Conservation (phyloP, 1,284 basidiomycete species). For the Puccinia triticina region DNA sequence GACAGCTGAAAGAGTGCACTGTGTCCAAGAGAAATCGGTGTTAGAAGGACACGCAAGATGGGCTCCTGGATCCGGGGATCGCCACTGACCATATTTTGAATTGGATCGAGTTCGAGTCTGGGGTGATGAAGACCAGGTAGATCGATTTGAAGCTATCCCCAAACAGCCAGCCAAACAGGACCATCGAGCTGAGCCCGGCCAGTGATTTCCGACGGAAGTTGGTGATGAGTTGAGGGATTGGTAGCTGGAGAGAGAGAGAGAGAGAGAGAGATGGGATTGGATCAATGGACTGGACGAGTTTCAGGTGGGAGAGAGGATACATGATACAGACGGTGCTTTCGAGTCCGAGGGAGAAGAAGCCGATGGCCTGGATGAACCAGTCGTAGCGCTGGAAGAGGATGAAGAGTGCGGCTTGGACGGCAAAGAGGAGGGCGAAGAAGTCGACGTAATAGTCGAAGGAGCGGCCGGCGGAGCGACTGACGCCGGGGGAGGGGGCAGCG, state of each 20-base stretch:
- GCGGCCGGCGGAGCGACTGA: not conserved
- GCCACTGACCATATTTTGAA: constrained; percentile 63
- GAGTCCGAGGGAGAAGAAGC: constrained; percentile 64
- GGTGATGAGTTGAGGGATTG: constrained; percentile 64
- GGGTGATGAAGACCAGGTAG: constrained; percentile 61
- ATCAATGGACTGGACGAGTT: not conserved
- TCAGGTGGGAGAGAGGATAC: not conserved
- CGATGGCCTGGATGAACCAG: constrained; percentile 60
- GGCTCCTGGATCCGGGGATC: too few species aligned
- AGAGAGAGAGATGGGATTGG: not conserved
- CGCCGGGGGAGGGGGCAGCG: not conserved
- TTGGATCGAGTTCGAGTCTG: constrained; percentile 62
- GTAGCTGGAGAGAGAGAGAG: constrained; percentile 57
- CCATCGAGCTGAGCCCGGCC: constrained; percentile 63
- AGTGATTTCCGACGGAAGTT: constrained; percentile 63
- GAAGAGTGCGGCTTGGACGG: constrained; percentile 60
- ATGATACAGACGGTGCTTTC: constrained; percentile 61
- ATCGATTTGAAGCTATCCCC: constrained; percentile 63
- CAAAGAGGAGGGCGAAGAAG: constrained; percentile 62
- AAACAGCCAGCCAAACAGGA: constrained; percentile 62
- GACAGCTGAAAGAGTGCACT: constrained; percentile 58
- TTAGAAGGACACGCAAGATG: too few species aligned
- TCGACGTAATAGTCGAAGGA: constrained; percentile 61
- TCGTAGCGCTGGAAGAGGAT: constrained; percentile 56
- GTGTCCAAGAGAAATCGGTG: too few species aligned